Percentiles rank a stretch among this genome's conserved stretches.
Conservation (phyloP, 768 basidiomycete genomes). For the Mycena rebaudengoi region DNA sequence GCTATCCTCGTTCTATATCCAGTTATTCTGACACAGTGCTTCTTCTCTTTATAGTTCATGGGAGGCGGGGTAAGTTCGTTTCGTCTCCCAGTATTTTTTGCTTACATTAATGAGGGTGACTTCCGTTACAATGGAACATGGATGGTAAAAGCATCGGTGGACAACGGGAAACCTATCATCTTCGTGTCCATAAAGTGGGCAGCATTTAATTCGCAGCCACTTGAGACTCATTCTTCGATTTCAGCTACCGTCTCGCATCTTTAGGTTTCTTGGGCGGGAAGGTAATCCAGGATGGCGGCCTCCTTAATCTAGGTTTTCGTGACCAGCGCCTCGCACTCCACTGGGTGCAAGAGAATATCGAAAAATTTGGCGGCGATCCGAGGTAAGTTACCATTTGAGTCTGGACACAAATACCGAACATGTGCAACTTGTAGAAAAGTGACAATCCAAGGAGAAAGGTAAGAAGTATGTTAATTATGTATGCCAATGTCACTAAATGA, state of each 20-base stretch:
- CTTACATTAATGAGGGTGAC: constrained; percentile 31
- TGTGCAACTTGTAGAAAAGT: constrained; percentile 3
- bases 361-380: constrained; percentile 36
- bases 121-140: constrained; percentile 41
- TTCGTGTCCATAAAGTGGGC: constrained; percentile 24
- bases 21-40: constrained; percentile 8
- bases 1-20: not conserved
- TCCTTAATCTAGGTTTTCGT: constrained; percentile 43
- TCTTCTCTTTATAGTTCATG: not conserved
- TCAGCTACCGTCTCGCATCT: constrained; percentile 30
- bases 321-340: constrained; percentile 45
- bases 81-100: constrained; percentile 9
- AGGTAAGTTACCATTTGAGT: constrained; percentile 26
- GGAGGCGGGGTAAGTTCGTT: constrained; percentile 24
- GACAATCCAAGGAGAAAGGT: constrained; percentile 26
- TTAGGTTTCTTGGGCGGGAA: constrained; percentile 38
- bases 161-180: constrained; percentile 18
- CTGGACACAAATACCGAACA: not conserved
- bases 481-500: not conserved
- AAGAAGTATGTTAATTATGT: not conserved
- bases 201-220: not conserved
- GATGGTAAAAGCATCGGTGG: constrained; percentile 24
- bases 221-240: not conserved
- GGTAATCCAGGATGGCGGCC: constrained; percentile 36
- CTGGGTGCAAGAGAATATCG: constrained; percentile 46